Evolutionary conservation across 108 stramenopile species (phyloP), one percentile per base, ranked within the genome.

Genomic region (Thalassiosira profunda): DNA sequence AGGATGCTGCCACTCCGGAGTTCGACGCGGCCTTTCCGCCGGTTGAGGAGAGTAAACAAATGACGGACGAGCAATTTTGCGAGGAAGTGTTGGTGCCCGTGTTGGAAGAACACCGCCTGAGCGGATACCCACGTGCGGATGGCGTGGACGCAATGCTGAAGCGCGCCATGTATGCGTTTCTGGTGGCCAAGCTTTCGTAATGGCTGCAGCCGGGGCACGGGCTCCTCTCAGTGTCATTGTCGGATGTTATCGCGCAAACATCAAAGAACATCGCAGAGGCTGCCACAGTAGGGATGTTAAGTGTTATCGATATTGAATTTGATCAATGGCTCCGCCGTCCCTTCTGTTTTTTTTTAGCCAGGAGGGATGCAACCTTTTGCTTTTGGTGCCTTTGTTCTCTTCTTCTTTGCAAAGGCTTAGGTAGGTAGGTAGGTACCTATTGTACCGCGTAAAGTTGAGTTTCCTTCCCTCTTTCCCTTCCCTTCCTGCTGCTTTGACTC

Each of bases 131-230:
- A 51, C 2, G 2, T 11, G 49, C 21, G 1, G 49, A 51, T 14
- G 49, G 49, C n/a, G 49, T 51, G 21, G 49, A 51, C 33, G 49
- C 30, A 0, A 51, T 51, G 49, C n/a, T 51, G 2, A 51, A 51
- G 21, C 28, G 49, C 4, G 49, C 49, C 2, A 5, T 26, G 23
- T 51, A 51, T 51, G 49, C 49, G 21, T 51, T 51, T 51, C 30
- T 51, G 4, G 49, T 51, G 49, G 49, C 49, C n/a, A n/a, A n/a
- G n/a, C n/a, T n/a, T n/a, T n/a, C n/a, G n/a, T n/a, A n/a, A n/a
- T n/a, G n/a, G n/a, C n/a, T n/a, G n/a, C n/a, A n/a, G n/a, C n/a
- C n/a, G n/a, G n/a, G n/a, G n/a, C n/a, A n/a, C n/a, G n/a, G n/a
- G n/a, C n/a, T n/a, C n/a, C n/a, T n/a, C n/a, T n/a, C n/a, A n/a